Conservation (phyloP, 192 early-diverging fungal species). For the Backusella sp. region DNA sequence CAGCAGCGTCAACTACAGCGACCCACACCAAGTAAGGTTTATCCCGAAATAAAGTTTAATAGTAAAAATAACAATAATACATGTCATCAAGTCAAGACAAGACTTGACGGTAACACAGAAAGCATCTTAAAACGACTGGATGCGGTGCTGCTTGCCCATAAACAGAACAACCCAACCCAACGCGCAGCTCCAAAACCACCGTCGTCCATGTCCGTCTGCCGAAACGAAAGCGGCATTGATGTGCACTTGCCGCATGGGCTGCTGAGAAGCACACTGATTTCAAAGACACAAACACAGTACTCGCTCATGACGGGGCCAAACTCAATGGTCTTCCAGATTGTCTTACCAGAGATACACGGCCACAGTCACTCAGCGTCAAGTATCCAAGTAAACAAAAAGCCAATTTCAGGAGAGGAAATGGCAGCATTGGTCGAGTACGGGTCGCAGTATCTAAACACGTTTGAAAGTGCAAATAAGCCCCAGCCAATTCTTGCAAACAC, state of each 20-base stretch:
- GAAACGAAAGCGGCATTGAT: conserved; percentile 2
- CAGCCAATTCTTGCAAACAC: not conserved
- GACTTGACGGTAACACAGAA: conserved; percentile 18
- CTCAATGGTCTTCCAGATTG: conserved; percentile 1
- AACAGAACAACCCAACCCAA: not conserved
- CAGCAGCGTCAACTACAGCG: not conserved
- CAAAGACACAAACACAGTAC: conserved; percentile 11
- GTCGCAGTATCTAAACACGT: conserved; percentile 1
- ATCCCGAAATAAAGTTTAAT: not conserved
- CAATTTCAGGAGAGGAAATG: conserved; percentile 9
- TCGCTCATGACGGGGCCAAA: conserved; percentile 8
- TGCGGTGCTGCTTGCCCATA: not conserved
- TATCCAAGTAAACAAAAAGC: not conserved
- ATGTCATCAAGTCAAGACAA: conserved; percentile 11
- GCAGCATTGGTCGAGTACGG: conserved; percentile 16
- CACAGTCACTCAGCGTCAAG: not conserved
- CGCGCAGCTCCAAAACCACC: not conserved
- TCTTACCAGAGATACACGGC: not conserved
- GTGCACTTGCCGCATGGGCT: conserved; percentile 14
- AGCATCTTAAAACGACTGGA: conserved; percentile 18
- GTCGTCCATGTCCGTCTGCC: not conserved
- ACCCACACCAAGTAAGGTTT: conserved; percentile 13
- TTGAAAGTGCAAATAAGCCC: conserved; percentile 10
- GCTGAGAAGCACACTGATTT: conserved; percentile 2
- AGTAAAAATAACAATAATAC: not conserved